Percentiles rank a stretch among this genome's conserved stretches.
phyloP scores from a whole-genome alignment of 345 rosid species.

The Populus euphratica region DNA sequence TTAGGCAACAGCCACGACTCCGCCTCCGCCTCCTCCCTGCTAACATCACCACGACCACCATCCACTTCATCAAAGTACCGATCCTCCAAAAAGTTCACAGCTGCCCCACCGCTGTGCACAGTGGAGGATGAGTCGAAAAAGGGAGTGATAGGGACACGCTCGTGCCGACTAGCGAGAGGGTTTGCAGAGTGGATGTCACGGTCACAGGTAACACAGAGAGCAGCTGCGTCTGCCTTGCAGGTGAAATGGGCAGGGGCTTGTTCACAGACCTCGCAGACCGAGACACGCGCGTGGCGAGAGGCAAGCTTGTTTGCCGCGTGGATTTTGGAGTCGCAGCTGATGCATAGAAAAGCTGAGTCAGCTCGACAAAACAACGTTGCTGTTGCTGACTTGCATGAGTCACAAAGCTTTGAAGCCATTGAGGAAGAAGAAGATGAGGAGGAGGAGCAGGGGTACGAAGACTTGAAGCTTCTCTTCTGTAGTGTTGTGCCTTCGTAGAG shows the following conservation, averaged over 20 bases:
- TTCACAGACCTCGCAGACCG: conserved; percentile 95
- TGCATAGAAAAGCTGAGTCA: conserved; percentile 88
- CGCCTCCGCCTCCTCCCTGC: conserved; percentile 83
- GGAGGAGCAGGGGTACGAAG: neutral
- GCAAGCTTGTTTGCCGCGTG: conserved; percentile 96
- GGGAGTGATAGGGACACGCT: conserved; percentile 76
- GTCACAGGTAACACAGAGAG: conserved; percentile 92
- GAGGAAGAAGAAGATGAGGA: neutral
- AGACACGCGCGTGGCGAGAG: conserved; percentile 90
- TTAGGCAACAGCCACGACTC: conserved; percentile 76
- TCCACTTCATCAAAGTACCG: conserved; percentile 41
- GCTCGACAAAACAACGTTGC: conserved; percentile 80
- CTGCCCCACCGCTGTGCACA: conserved; percentile 21
- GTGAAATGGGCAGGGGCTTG: conserved; percentile 97
- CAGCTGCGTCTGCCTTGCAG: conserved; percentile 99
- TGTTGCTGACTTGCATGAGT: conserved; percentile 90
- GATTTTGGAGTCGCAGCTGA: conserved; percentile 72
- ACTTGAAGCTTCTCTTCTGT: neutral
- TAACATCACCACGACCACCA: conserved; percentile 46
- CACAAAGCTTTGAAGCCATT: conserved; percentile 90
- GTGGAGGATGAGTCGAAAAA: conserved; percentile 56
- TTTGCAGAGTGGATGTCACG: conserved; percentile 96
- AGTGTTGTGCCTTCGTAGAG: neutral
- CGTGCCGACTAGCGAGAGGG: conserved; percentile 88
- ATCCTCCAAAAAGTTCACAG: conserved; percentile 49